These are phyloP conservation scores for Ustilago loliicola DNA, from an alignment of 1,284 basidiomycete genomes.

Conservation along the genomic window DNA sequence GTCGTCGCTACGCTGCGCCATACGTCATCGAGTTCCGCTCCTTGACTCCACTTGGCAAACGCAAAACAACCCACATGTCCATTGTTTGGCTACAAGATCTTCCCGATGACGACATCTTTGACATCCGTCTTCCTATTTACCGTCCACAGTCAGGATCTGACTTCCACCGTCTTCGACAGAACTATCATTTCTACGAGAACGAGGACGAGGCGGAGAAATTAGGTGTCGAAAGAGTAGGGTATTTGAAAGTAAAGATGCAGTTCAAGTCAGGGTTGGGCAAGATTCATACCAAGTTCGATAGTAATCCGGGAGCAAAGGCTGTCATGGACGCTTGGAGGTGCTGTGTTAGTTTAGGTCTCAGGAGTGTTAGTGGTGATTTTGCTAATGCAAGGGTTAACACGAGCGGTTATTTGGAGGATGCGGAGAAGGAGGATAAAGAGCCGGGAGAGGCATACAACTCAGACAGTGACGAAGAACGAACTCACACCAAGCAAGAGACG, in stretches of 20 bases:
- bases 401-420: slow-evolving; percentile 27
- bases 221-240: slow-evolving; percentile 43
- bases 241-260: slow-evolving; percentile 43
- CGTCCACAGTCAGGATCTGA: slow-evolving; percentile 28
- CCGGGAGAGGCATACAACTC: background rate
- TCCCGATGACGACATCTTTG: slow-evolving; percentile 47
- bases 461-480: slow-evolving; percentile 4
- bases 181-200: slow-evolving; percentile 48
- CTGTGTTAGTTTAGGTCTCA: slow-evolving; percentile 43
- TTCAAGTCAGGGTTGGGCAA: slow-evolving; percentile 59
- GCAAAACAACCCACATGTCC: slow-evolving; percentile 36
- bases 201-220: slow-evolving; percentile 41
- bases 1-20: slow-evolving; percentile 47
- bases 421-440: slow-evolving; percentile 1
- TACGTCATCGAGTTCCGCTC: slow-evolving; percentile 54
- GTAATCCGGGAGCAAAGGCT: slow-evolving; percentile 35
- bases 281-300: slow-evolving; percentile 48
- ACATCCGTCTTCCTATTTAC: slow-evolving; percentile 47
- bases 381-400: slow-evolving; percentile 17
- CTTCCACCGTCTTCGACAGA: slow-evolving; percentile 54
- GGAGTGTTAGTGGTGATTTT: slow-evolving; percentile 52
- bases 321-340: slow-evolving; percentile 57
- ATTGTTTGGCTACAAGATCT: slow-evolving; percentile 60
- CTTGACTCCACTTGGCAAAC: slow-evolving; percentile 34
- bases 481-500: background rate